Base-by-base conservation (phyloP, 1,139 yeast species). In the Candida sojae region DNA sequence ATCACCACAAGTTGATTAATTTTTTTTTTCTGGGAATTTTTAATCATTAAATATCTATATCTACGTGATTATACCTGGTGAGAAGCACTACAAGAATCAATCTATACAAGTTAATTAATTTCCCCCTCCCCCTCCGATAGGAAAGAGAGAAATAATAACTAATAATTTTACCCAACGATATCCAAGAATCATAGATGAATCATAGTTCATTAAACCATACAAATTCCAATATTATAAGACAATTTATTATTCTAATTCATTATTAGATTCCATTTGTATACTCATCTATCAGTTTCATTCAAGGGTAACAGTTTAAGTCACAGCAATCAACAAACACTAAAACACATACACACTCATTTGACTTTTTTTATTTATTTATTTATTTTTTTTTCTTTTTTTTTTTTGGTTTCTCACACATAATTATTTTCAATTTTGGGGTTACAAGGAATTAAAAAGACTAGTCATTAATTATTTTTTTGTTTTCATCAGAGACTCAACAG, bases 101-200 rank as follows among this genome's bases (percentile, higher is more conserved):
- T 17, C 21, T 17, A 2, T 17, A 17, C 21, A 2, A 3, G 21
- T 17, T 17, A 4, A 9, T 9, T 13, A 26, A 30, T 30, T 12
- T 13, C 17, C 25, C 23, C 12, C 29, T 12, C 12, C 29, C 28
- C 39, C 29, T 11, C 29, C 29, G 23, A 9, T 23, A 36, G 39
- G 23, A 30, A 36, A 36, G 23, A 23, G 29, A 11, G 23, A 36
- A 36, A 23, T 36, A 23, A 23, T 29, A 36, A 12, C 36, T 21
- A 35, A 6, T 26, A 35, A 35, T 26, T 35, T 12, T n/a, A 7
- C 39, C 13, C 26, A 9, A 13, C 8, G 4, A 3, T 26, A 36
- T 12, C 23, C 8, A 6, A 36, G 17, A 12, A 36, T 4, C 39
- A n/a, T 41, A 41, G 43, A 41, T 41, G 43, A 41, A 41, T 11